These are phyloP conservation scores for Suillus tomentosus DNA, from an alignment of 768 basidiomycete species.

Conservation along the genomic window DNA sequence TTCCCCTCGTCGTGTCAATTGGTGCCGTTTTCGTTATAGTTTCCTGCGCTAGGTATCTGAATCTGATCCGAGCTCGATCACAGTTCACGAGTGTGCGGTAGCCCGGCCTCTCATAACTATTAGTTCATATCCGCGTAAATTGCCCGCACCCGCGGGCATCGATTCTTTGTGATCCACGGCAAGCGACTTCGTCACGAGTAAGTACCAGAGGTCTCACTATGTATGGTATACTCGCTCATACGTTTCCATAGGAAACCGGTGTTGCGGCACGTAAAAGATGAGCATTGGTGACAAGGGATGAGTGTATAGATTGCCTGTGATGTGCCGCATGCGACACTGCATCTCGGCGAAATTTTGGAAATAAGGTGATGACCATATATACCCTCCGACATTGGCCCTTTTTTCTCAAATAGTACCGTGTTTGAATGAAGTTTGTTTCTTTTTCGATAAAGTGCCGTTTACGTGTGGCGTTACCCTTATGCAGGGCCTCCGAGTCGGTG, in stretches of 20 bases:
- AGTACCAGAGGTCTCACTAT: conserved; percentile 20
- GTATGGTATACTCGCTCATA: conserved; percentile 18
- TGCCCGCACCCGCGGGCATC: conserved; percentile 26
- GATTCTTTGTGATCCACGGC: conserved; percentile 25
- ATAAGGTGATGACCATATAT: not conserved
- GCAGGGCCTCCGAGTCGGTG: not conserved
- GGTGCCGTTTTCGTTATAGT: conserved; percentile 2
- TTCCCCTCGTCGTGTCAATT: conserved; percentile 2
- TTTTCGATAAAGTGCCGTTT: not conserved
- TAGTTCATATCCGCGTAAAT: conserved; percentile 36
- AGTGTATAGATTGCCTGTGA: not conserved
- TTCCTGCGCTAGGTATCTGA: not conserved
- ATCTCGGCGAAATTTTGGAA: conserved; percentile 1
- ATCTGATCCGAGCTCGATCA: conserved; percentile 4
- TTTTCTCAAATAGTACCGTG: not conserved
- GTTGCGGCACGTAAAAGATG: conserved; percentile 15
- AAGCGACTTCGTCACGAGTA: conserved; percentile 30
- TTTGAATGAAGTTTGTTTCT: not conserved
- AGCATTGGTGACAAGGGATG: conserved; percentile 1
- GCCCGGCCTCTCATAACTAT: conserved; percentile 12
- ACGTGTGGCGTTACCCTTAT: not conserved
- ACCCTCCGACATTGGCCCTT: not conserved
- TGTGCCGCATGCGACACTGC: conserved; percentile 8
- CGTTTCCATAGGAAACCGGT: conserved; percentile 28
- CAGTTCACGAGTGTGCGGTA: conserved; percentile 6